Conservation (phyloP, 1,284 basidiomycete genomes). For the Cystobasidium slooffiae region DNA sequence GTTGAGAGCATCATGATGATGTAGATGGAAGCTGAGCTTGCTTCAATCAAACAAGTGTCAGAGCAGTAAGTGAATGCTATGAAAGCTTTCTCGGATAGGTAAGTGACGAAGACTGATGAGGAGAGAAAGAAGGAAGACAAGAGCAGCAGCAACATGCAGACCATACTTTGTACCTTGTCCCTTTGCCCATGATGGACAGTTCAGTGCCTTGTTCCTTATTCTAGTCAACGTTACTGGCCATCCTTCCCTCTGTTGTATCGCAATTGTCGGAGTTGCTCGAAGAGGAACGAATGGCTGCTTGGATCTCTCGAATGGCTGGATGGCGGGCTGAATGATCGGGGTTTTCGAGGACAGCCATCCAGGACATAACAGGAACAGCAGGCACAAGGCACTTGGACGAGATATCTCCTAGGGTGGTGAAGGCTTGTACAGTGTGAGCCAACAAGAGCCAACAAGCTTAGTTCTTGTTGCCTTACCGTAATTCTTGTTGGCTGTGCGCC, state of each 20-base stretch:
- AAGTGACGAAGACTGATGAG: conserved; percentile 15
- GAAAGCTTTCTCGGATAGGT: not conserved
- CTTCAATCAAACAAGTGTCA: not conserved
- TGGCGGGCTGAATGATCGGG: not conserved
- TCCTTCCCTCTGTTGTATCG: too few relatives aligned
- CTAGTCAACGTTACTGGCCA: too few relatives aligned
- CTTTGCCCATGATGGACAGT: not conserved
- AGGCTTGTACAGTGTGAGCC: too few relatives aligned
- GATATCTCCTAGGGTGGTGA: too few relatives aligned
- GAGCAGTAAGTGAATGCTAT: too few relatives aligned
- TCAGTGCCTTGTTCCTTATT: not conserved
- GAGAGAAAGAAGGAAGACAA: conserved; percentile 8
- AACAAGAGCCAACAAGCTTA: too few relatives aligned
- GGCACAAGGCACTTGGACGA: not conserved
- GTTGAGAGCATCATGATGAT: conserved; percentile 31
- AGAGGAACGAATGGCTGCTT: not conserved
- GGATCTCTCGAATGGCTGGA: not conserved
- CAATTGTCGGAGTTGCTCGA: not conserved
- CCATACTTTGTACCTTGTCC: not conserved
- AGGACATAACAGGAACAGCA: not conserved
- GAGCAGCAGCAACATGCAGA: not conserved
- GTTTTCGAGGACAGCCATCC: not conserved
- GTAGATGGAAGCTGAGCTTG: not conserved
- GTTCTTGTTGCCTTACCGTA: too few relatives aligned
- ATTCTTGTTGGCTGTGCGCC: not conserved